These are phyloP conservation scores for Hylodesmum podocarpum DNA, from an alignment of 306 rosid genomes.

Conservation along the genomic window DNA sequence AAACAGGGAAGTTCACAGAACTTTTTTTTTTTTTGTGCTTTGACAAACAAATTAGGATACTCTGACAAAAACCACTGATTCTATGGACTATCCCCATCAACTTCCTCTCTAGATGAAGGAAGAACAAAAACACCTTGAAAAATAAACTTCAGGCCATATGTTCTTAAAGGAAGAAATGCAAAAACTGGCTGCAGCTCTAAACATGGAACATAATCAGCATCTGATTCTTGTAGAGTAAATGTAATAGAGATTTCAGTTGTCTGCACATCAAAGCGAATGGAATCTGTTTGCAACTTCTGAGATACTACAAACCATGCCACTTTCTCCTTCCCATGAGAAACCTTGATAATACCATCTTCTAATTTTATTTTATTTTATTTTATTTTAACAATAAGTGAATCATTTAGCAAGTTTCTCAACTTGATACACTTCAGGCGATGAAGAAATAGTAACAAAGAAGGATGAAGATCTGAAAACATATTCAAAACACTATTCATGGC, in stretches of 20 bases:
- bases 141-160: slow-evolving; percentile 87
- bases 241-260: slow-evolving; percentile 90
- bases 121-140: slow-evolving; percentile 96
- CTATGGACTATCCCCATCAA: slow-evolving; percentile 95
- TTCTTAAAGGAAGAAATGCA: slow-evolving; percentile 93
- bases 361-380: slow-evolving; percentile 75
- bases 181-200: slow-evolving; percentile 82
- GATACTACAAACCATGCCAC: slow-evolving; percentile 90
- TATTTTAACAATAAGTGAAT: slow-evolving; percentile 69
- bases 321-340: slow-evolving; percentile 76
- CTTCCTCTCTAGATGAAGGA: slow-evolving; percentile 99
- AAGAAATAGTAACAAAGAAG: slow-evolving; percentile 87
- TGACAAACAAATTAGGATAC: slow-evolving; percentile 83
- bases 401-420: slow-evolving; percentile 67
- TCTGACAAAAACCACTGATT: slow-evolving; percentile 92
- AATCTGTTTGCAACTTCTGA: slow-evolving; percentile 59
- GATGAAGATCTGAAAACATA: slow-evolving; percentile 95
- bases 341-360: slow-evolving; percentile 76
- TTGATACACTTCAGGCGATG: slow-evolving; percentile 87
- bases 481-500: slow-evolving; percentile 55
- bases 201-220: slow-evolving; percentile 59
- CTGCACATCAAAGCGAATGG: slow-evolving; percentile 60
- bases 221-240: slow-evolving; percentile 73
- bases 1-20: slow-evolving; percentile 84
- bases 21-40: slow-evolving; percentile 65